Evolutionary conservation across 2,329 filamentous ascomycete species (phyloP).

Genomic region (Metarhizium humberi): DNA sequence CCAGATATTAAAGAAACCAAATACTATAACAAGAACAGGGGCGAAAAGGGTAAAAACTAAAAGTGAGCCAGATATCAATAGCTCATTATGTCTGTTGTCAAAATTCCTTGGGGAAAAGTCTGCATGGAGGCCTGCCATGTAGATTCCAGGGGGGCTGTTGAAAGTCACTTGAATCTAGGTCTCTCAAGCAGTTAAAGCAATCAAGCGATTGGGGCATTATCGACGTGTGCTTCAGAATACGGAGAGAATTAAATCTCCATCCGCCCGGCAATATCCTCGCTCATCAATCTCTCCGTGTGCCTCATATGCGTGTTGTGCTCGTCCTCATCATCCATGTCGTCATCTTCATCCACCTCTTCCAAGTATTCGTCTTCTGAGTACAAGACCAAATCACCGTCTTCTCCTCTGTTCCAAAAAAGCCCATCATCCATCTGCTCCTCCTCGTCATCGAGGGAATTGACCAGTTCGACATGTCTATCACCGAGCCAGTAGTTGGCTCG

Average conservation of each 20-base stretch:
- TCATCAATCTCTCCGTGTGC: constrained; percentile 45
- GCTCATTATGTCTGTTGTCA: background rate
- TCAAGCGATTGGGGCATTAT: background rate
- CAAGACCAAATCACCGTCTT: constrained; percentile 46
- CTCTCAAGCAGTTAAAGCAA: background rate
- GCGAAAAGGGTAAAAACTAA: background rate
- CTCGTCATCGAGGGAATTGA: constrained; percentile 35
- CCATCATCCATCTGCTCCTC: constrained; percentile 17
- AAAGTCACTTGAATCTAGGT: background rate
- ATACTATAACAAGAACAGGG: constrained; percentile 7
- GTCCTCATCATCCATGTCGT: constrained; percentile 36
- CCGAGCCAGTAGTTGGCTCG: constrained; percentile 85
- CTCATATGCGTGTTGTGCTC: constrained; percentile 31
- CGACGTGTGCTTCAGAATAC: background rate
- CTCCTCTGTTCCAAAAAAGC: constrained; percentile 17
- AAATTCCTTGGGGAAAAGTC: background rate
- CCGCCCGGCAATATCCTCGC: constrained; percentile 51
- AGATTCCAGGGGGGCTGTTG: background rate
- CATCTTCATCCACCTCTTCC: constrained; percentile 21
- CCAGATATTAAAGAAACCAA: constrained; percentile 1
- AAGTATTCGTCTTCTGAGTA: constrained; percentile 42
- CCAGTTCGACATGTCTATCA: constrained; percentile 44
- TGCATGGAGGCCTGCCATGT: background rate
- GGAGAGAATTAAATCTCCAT: constrained; percentile 47
- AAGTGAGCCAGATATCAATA: background rate